These are phyloP conservation scores for Bacterosira constricta DNA, from an alignment of 108 stramenopile genomes.

Conservation along the genomic window DNA sequence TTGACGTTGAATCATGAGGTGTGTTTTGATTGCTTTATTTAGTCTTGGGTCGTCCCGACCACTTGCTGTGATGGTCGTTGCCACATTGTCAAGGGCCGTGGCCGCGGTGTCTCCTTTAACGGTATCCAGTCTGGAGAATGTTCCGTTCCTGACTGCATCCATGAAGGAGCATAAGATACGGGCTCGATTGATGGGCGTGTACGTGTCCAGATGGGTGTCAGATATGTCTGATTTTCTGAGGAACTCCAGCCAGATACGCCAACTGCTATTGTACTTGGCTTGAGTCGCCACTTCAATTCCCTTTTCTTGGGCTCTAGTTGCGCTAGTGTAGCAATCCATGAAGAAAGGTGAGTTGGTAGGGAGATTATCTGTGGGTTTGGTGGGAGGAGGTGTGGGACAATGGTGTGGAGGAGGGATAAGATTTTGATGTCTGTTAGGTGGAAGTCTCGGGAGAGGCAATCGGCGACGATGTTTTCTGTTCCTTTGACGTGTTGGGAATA, in stretches of 20 bases:
- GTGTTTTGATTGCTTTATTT: background rate
- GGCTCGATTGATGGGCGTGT: background rate
- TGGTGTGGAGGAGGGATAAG: background rate
- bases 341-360: background rate
- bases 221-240: background rate
- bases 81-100: too few relatives aligned
- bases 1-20: background rate
- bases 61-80: constrained; percentile 13
- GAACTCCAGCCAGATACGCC: constrained; percentile 8
- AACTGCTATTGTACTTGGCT: constrained; percentile 15
- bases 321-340: constrained; percentile 1
- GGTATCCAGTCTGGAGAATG: background rate
- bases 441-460: constrained; percentile 8
- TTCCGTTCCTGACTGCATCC: constrained; percentile 4
- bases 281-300: constrained; percentile 20
- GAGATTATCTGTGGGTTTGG: background rate
- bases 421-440: constrained; percentile 14
- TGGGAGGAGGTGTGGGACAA: background rate
- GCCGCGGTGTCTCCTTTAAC: constrained; percentile 3
- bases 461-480: constrained; percentile 13
- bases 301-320: constrained; percentile 2
- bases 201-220: constrained; percentile 1
- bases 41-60: constrained; percentile 16
- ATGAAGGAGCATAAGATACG: constrained; percentile 15
- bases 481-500: constrained; percentile 19